Evolutionary conservation across 768 basidiomycete genomes (phyloP).

Genomic region (Suillus discolor): DNA sequence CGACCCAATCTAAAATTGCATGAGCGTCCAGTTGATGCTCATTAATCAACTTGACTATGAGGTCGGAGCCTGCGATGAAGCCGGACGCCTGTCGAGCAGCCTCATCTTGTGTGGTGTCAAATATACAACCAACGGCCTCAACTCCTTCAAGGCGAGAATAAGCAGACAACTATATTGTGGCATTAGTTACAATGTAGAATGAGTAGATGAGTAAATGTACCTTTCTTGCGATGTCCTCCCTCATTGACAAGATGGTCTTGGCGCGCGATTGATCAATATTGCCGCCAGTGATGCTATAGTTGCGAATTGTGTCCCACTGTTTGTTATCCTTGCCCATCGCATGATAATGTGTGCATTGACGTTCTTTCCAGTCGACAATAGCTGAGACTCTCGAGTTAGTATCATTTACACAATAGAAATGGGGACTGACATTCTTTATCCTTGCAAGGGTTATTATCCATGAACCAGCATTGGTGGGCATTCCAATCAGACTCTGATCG

Average conservation of each 20-base stretch:
- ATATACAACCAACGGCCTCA: too few relatives aligned
- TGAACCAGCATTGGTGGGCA: neutral
- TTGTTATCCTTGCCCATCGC: too few relatives aligned
- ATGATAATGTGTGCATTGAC: neutral
- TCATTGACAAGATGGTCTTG: slow-evolving; percentile 1
- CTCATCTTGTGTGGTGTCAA: too few relatives aligned
- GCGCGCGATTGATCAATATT: neutral
- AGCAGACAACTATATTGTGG: too few relatives aligned
- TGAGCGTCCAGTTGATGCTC: neutral
- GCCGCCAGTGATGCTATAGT: too few relatives aligned
- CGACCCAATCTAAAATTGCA: too few relatives aligned
- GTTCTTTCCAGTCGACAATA: neutral
- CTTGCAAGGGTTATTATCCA: neutral
- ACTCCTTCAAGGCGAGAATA: too few relatives aligned
- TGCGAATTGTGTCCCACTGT: too few relatives aligned
- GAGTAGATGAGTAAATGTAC: neutral
- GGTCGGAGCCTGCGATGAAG: neutral
- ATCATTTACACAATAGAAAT: neutral
- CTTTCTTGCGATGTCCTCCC: slow-evolving; percentile 2
- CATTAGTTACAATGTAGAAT: too few relatives aligned
- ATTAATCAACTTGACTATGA: neutral
- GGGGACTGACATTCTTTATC: slow-evolving; percentile 1
- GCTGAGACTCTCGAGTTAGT: neutral
- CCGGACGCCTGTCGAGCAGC: too few relatives aligned
- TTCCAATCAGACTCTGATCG: neutral